phyloP scores from a whole-genome alignment of 192 early-diverging fungal species.

The Chytriomyces sp. region DNA sequence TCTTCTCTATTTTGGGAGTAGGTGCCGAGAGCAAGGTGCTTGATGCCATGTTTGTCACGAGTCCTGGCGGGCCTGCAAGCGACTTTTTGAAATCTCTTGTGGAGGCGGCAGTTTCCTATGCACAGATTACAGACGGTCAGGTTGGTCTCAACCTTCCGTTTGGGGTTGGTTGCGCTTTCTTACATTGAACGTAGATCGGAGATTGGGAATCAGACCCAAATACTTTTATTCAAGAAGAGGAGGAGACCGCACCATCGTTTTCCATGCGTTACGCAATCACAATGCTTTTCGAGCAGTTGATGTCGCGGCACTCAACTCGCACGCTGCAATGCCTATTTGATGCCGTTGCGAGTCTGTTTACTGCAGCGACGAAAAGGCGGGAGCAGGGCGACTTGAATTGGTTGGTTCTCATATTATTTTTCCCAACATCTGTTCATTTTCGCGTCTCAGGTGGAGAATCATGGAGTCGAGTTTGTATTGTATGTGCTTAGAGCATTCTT shows the following conservation, averaged over 20 bases:
- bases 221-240: conserved; percentile 22
- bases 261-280: conserved; percentile 16
- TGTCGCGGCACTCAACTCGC: not conserved
- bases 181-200: conserved; percentile 1
- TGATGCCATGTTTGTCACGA: not conserved
- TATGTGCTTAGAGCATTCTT: not conserved
- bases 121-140: conserved; percentile 23
- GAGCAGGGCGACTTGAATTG: conserved; percentile 15
- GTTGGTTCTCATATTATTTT: too few species aligned
- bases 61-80: not conserved
- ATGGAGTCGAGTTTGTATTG: conserved; percentile 26
- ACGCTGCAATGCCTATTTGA: not conserved
- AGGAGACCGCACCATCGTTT: conserved; percentile 23
- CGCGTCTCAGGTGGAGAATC: too few species aligned
- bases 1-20: conserved; percentile 14
- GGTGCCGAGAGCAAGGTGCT: conserved; percentile 11
- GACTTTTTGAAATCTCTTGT: conserved; percentile 9
- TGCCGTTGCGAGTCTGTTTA: conserved; percentile 8
- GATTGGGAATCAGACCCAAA: conserved; percentile 19
- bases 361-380: not conserved
- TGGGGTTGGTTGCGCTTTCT: not conserved
- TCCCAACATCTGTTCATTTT: too few species aligned
- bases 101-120: conserved; percentile 4
- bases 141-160: not conserved
- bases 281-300: conserved; percentile 25